A percentile compares a stretch with the other conserved stretches of the same genome.
Evolutionary conservation across 2,329 filamentous ascomycete species (phyloP).

Genomic region (Apiospora sp.): DNA sequence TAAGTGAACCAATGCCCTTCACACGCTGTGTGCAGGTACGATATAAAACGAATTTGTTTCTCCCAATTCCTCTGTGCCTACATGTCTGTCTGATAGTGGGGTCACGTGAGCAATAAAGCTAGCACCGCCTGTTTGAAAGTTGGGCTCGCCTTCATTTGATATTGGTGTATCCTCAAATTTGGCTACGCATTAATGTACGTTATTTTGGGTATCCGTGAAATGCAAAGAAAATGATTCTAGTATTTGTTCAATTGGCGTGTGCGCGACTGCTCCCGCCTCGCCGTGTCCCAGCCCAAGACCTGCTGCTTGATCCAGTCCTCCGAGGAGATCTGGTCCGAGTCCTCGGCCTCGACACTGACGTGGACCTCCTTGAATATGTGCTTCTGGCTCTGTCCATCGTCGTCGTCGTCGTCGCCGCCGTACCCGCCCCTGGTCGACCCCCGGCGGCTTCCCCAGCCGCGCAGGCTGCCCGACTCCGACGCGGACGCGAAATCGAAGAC

Average conservation of each 20-base stretch:
- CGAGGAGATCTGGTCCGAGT: not conserved
- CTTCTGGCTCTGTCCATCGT: slow-evolving; percentile 44
- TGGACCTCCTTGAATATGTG: slow-evolving; percentile 49
- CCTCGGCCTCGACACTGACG: slow-evolving; percentile 35
- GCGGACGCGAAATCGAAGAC: not conserved
- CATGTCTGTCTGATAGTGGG: not conserved
- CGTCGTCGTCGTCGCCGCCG: not conserved
- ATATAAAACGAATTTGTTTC: not conserved
- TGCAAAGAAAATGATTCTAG: too few relatives aligned
- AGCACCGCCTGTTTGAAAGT: not conserved
- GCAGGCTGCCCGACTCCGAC: not conserved
- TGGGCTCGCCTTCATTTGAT: not conserved
- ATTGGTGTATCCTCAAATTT: not conserved
- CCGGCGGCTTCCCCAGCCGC: not conserved
- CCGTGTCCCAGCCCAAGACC: slow-evolving; percentile 36
- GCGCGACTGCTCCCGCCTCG: not conserved
- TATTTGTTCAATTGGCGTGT: too few relatives aligned
- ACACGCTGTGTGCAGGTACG: not conserved
- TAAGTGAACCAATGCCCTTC: not conserved
- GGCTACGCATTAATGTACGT: not conserved
- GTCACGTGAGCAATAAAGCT: not conserved
- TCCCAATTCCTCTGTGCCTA: too few relatives aligned
- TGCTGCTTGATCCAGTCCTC: slow-evolving; percentile 37
- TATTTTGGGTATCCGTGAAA: not conserved
- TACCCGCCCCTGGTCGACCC: not conserved